phyloP scores from a whole-genome alignment of 73 alveolate genomes.

The Stentor roeselii region DNA sequence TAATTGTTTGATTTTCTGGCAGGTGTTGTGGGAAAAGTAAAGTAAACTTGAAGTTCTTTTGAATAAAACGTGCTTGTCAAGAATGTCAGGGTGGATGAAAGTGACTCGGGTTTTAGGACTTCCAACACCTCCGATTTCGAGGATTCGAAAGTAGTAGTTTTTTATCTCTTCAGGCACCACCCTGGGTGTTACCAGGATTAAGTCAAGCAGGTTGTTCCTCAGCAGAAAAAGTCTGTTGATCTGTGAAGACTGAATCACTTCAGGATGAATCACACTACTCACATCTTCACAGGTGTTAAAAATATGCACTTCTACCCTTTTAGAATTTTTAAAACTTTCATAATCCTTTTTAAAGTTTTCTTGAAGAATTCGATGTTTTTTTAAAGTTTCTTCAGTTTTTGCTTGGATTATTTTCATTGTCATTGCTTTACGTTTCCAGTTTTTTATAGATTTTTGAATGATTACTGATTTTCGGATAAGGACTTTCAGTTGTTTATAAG shows the following conservation, averaged over 20 bases:
- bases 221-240: constrained; percentile 86
- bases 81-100: constrained; percentile 78
- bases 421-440: constrained; percentile 45
- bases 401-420: constrained; percentile 57
- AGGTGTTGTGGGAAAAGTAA: constrained; percentile 58
- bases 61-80: constrained; percentile 49
- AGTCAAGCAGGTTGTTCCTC: constrained; percentile 82
- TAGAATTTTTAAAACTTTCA: constrained; percentile 71
- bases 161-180: constrained; percentile 81
- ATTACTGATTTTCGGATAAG: constrained; percentile 57
- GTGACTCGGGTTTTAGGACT: constrained; percentile 82
- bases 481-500: constrained; percentile 56
- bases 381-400: constrained; percentile 44
- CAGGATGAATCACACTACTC: not conserved
- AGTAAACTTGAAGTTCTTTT: constrained; percentile 45
- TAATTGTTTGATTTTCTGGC: constrained; percentile 11
- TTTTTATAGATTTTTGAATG: constrained; percentile 54
- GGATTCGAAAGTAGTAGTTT: constrained; percentile 79
- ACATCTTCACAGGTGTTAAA: constrained; percentile 47
- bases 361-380: constrained; percentile 73
- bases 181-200: constrained; percentile 86
- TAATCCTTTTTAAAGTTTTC: constrained; percentile 83
- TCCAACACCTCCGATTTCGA: constrained; percentile 90
- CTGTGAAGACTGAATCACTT: constrained; percentile 41
- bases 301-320: constrained; percentile 86